phyloP scores from a whole-genome alignment of 495 filamentous ascomycete genomes.

The Clavariopsis aquatica region DNA sequence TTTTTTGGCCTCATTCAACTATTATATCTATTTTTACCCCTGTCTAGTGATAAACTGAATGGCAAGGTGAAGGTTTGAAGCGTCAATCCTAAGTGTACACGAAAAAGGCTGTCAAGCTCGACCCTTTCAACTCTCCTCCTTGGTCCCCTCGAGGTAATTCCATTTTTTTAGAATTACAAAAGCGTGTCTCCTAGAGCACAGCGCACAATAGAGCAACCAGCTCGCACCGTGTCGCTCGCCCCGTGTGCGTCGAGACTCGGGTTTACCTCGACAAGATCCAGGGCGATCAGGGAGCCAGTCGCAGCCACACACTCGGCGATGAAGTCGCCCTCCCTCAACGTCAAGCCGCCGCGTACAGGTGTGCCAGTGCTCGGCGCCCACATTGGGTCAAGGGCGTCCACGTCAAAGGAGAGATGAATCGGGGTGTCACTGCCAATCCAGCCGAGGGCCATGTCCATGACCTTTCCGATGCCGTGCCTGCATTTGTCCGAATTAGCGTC shows the following conservation, averaged over 20 bases:
- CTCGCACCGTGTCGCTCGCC: slow-evolving; percentile 82
- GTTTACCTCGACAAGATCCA: slow-evolving; percentile 98
- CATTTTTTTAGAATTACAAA: slow-evolving; percentile 52
- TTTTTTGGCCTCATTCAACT: no score
- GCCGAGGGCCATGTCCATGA: slow-evolving; percentile 95
- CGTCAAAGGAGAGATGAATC: slow-evolving; percentile 95
- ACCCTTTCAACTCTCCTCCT: neutral
- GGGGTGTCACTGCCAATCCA: slow-evolving; percentile 93
- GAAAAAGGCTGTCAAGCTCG: no score
- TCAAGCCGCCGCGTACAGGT: slow-evolving; percentile 91
- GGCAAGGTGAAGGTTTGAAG: no score
- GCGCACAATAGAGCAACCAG: slow-evolving; percentile 85
- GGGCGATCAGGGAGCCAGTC: slow-evolving; percentile 84
- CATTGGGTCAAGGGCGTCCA: slow-evolving; percentile 93
- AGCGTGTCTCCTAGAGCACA: slow-evolving; percentile 91
- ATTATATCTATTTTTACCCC: no score
- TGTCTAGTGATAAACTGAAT: no score
- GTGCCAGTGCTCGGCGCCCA: slow-evolving; percentile 97
- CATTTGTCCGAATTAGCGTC: slow-evolving; percentile 18
- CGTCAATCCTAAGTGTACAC: no score
- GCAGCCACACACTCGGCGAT: slow-evolving; percentile 96
- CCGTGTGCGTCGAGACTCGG: slow-evolving; percentile 76
- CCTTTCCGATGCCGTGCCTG: slow-evolving; percentile 87
- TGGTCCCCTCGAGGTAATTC: neutral
- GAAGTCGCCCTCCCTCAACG: slow-evolving; percentile 92